Evolutionary conservation across 306 rosid species (phyloP), one percentile per base, ranked within the genome.

Genomic region (Rosa persica): DNA sequence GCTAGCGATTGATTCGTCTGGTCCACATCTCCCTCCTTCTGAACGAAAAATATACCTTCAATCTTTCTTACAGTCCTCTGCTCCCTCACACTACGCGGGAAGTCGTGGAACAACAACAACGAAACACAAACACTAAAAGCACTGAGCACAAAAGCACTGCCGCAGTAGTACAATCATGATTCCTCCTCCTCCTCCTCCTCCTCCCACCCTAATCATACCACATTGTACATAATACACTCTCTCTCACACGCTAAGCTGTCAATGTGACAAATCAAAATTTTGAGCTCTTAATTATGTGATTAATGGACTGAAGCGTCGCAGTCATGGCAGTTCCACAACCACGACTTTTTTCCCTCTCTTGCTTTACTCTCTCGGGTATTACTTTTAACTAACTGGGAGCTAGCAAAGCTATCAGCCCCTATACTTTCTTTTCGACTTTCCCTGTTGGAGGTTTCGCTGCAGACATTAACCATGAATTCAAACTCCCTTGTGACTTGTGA

Each of bases 11-110:
- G 79, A 86, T 89, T 89, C 87, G 96, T 76, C 78, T 77, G 73
- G 98, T 94, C 96, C 81, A 81, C 84, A 88, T 89, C 98, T 89
- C 97, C 80, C 98, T 89, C 97, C 80, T 5, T 48, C 77, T 85
- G 84, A 78, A 80, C 44, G 73, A 75, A 25, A 72, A 62, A 74
- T 55, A 70, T 54, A 67, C 73, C 87, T 39, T 15, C 57, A 17
- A 58, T 43, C 51, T 78, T 62, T 77, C 86, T 34, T 81, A 60
- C 90, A 84, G 90, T 86, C 80, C 49, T 72, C 47, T 67, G 38
- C 77, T 80, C 54, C 78, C 69, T 64, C 78, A 23, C 76, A 25
- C 42, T 51, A 46, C 72, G 83, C 75, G 51, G 75, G 67, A 67
- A 73, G 15, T 20, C 67, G 12, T 44, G 30, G 65, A 79, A 51